Base-by-base conservation (phyloP, 192 early-diverging fungal species). In the Linnemannia exigua region DNA sequence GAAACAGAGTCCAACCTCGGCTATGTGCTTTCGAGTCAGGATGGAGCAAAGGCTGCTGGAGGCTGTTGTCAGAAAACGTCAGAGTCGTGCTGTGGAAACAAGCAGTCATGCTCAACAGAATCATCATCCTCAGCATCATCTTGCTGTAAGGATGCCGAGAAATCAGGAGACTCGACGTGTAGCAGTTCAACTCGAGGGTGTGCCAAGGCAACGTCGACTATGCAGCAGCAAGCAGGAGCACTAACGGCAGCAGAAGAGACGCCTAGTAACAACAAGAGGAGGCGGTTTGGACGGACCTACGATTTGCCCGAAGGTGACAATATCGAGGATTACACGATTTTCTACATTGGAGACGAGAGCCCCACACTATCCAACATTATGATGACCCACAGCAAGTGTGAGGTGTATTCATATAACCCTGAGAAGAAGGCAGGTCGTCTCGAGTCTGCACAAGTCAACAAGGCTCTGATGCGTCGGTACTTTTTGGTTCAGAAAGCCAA, bases 401-500 rank as follows among this genome's bases (percentile, higher is more conserved):
- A 86, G 35, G 90, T 94, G 0, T 92, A 89, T 61, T 93, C 94
- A 28, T 98, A 95, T 86, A 89, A 93, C 61, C 96, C 98, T 0
- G 79, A 82, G 36, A 87, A 89, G 19, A 88, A 84, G 14, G n/a
- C 72, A 20, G 81, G 91, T 38, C 89, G 94, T 50, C 87, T 92
- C 25, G 94, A 96, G 70, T 88, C 91, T 1, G 66, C 87, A 44
- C 85, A 88, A 54, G 91, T 90, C 2, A 96, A 93, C 78, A 85
- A 81, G 68, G 87, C 92, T 41, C 69, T 96, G 52, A 93, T 90
- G 84, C 89, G 91, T 44, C 89, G 95, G 67, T 90, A 91, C 38
- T 93, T 94, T 67, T 92, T 96, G 90, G 93, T 99, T 36, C 97
- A 98, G 88, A 95, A 95, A 72, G 98, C 97, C 20, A 94, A 93